These are phyloP conservation scores for Betula pendula DNA, from an alignment of 306 rosid species.

Conservation along the genomic window DNA sequence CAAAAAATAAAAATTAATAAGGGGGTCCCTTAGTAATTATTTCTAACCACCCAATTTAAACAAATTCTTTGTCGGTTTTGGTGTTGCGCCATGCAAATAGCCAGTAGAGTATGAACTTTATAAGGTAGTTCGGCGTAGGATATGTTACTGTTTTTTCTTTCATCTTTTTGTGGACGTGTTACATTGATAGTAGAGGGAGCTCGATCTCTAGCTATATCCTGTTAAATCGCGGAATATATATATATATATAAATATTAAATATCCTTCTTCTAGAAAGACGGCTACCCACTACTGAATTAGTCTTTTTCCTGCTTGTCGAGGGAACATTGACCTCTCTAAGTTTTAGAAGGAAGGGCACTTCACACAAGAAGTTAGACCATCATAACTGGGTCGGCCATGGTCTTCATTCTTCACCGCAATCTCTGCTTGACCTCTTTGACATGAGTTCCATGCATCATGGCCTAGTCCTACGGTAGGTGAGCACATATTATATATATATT, in stretches of 20 bases:
- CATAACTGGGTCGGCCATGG: neutral
- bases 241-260: too few species aligned
- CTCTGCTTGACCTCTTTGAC: neutral
- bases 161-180: too few species aligned
- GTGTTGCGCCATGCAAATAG: too few species aligned
- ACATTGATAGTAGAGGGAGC: too few species aligned
- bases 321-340: neutral
- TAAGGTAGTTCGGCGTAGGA: too few species aligned
- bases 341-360: neutral
- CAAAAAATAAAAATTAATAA: too few species aligned
- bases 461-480: neutral
- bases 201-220: too few species aligned
- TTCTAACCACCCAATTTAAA: too few species aligned
- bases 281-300: neutral
- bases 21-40: too few species aligned
- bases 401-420: neutral
- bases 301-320: neutral
- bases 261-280: neutral
- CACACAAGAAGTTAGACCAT: neutral
- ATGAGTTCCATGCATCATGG: neutral
- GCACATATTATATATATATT: neutral
- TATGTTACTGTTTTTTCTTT: too few species aligned
- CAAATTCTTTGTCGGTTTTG: too few species aligned
- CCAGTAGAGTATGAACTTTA: too few species aligned
- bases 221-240: neutral